These are phyloP conservation scores for Termitomyces sp. DNA, from an alignment of 768 basidiomycete species.

Conservation along the genomic window DNA sequence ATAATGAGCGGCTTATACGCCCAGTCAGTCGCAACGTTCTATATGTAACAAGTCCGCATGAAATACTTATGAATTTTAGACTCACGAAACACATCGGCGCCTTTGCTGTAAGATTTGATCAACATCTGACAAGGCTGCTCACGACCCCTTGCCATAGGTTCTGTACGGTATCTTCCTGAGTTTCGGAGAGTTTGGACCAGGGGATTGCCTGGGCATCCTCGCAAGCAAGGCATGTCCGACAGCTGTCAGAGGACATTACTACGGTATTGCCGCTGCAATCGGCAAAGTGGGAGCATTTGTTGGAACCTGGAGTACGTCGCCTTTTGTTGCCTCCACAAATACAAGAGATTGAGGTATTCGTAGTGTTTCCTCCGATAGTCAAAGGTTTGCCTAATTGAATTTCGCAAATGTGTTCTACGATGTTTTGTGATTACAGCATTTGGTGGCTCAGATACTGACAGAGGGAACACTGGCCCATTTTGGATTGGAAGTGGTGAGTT, in stretches of 20 bases:
- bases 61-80: constrained; percentile 18
- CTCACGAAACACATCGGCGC: constrained; percentile 61
- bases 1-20: constrained; percentile 81
- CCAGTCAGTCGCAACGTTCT: constrained; percentile 23
- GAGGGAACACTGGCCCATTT: constrained; percentile 79
- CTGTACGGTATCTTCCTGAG: constrained; percentile 87
- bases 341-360: not conserved
- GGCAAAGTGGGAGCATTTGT: constrained; percentile 82
- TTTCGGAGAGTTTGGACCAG: constrained; percentile 85
- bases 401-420: not conserved
- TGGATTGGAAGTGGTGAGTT: constrained; percentile 65
- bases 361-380: constrained; percentile 65
- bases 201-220: constrained; percentile 69
- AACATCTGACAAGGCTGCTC: not conserved
- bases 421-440: constrained; percentile 37
- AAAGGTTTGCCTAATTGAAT: constrained; percentile 30
- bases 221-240: constrained; percentile 83
- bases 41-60: not conserved
- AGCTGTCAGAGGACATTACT: constrained; percentile 77
- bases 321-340: not conserved
- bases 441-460: constrained; percentile 42
- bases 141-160: constrained; percentile 33
- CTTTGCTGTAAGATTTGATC: constrained; percentile 49
- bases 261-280: constrained; percentile 77
- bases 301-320: constrained; percentile 65